Evolutionary conservation across 306 rosid genomes (phyloP), one percentile per base, ranked within the genome.

Genomic region (Carpinus fangiana): DNA sequence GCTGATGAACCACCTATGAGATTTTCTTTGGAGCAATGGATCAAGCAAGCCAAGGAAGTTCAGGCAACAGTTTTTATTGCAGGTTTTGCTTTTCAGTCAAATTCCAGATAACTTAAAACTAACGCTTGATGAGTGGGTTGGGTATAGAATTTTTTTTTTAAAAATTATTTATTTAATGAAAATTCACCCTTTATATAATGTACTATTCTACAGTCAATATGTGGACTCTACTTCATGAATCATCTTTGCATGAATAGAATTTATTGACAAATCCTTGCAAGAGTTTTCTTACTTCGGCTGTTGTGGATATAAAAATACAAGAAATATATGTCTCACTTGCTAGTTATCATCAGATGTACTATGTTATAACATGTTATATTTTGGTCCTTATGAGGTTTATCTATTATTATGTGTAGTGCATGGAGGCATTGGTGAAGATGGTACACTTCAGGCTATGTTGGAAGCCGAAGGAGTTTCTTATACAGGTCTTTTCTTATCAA

Each of bases 371-470:
- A 31, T 36, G 70, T 64, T 12, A 64, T 8, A 66, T 12, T 66
- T 62, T 20, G 41, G 51, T 38, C 61, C 72, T 78, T 72, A 77
- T 50, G 45, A 75, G 71, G 57, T 81, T 76, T 75, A 55, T 73
- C 77, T 77, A 64, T 54, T 74, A 79, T 76, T 76, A 47, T 80
- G 65, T 79, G 23, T 48, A 94, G 98, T 94, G 87, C 98, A 94
- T 88, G 98, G 98, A 87, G 98, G 98, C 83, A 92, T 94, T 69
- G 98, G 98, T 67, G 98, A 94, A 88, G 97, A 94, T 79, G 98
- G 98, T 54, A 89, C 91, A 1, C 97, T 94, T 87, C 98, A 92
- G 81, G 90, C 97, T 55, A 79, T 92, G 85, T 83, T 94, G 81
- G 92, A 89, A 79, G 91, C 90, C 76, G 90, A 89, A 86, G 92